A percentile compares a stretch with the other conserved stretches of the same genome.
These are phyloP conservation scores for Auriscalpium microsporum DNA, from an alignment of 768 basidiomycete species.

Conservation along the genomic window DNA sequence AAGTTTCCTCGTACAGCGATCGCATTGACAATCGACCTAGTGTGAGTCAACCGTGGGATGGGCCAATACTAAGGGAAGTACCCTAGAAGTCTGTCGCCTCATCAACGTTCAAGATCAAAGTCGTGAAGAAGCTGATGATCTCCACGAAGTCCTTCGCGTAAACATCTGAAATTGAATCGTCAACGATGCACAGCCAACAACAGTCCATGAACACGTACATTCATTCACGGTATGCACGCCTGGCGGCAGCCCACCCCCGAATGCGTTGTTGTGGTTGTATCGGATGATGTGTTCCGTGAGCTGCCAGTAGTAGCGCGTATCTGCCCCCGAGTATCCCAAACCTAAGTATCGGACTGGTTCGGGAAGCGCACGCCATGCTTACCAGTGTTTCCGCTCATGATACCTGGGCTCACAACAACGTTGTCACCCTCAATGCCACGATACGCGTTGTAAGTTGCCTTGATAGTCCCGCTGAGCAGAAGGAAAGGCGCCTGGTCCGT, in stretches of 20 bases:
- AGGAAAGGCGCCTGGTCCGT: constrained; percentile 28
- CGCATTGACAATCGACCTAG: no score
- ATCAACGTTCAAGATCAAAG: constrained; percentile 60
- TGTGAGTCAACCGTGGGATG: no score
- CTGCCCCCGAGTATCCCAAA: constrained; percentile 1
- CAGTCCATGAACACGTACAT: constrained; percentile 31
- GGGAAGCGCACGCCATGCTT: constrained; percentile 8
- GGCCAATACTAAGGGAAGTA: not conserved
- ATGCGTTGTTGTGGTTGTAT: constrained; percentile 16
- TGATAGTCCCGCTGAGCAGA: constrained; percentile 37
- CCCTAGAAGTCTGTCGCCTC: constrained; percentile 26
- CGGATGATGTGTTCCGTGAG: constrained; percentile 12
- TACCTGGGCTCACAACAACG: constrained; percentile 32
- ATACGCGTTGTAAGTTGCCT: constrained; percentile 28
- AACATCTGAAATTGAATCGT: constrained; percentile 30
- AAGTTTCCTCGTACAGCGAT: no score
- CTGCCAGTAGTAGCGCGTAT: constrained; percentile 12
- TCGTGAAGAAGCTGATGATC: constrained; percentile 56
- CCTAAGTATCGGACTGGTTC: not conserved
- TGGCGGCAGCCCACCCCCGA: constrained; percentile 19
- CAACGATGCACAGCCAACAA: not conserved
- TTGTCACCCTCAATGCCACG: constrained; percentile 17
- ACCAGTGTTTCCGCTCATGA: constrained; percentile 30
- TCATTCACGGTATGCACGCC: constrained; percentile 70
- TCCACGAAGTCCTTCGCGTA: constrained; percentile 46